Evolutionary conservation across 2,329 filamentous ascomycete genomes (phyloP), one percentile per base, ranked within the genome.

Genomic region (Huntiella decipiens): DNA sequence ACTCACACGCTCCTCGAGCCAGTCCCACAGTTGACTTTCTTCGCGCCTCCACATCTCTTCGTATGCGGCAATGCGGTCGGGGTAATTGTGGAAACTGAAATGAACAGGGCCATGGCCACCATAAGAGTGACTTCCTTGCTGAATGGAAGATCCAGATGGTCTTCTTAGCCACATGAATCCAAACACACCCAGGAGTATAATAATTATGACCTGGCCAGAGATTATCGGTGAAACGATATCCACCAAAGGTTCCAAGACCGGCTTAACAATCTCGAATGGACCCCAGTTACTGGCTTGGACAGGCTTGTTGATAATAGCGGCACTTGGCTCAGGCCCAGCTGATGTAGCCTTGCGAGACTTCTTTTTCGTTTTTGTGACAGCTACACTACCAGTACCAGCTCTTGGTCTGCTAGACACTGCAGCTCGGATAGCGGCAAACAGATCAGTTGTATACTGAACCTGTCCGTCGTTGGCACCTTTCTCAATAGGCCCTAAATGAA

Each of bases 401-500:
- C 74, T 67, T 33, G 72, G 62, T 47, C 77, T 80, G 4, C 79
- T 70, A 12, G 75, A 74, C 13, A 95, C 73, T 10, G 80, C 80
- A 37, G 73, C 69, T 57, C 79, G 85, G 13, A 96, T 66, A 22
- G 78, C 72, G 7, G 78, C 74, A 45, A 87, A 73, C 4, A 98
- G 64, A 47, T 88, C 82, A 53, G 80, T 87, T 51, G 81, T 82
- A 58, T 92, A 94, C 48, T 78, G 71, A 6, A 70, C 70, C 61
- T 98, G 91, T 22, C 91, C 91, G 47, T 95, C 87, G 51, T 82
- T 87, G 38, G 87, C 85, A 50, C 85, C 88, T 60, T 94, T 95
- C 59, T 98, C 91, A 54, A 98, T 98, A 2, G 91, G 83, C 51
- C 82, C 86, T 94, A 53, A 11, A 37, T n/a, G 39, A 32, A 42